Base-by-base conservation (phyloP, 768 basidiomycete species). In the Collybiopsis luxurians region DNA sequence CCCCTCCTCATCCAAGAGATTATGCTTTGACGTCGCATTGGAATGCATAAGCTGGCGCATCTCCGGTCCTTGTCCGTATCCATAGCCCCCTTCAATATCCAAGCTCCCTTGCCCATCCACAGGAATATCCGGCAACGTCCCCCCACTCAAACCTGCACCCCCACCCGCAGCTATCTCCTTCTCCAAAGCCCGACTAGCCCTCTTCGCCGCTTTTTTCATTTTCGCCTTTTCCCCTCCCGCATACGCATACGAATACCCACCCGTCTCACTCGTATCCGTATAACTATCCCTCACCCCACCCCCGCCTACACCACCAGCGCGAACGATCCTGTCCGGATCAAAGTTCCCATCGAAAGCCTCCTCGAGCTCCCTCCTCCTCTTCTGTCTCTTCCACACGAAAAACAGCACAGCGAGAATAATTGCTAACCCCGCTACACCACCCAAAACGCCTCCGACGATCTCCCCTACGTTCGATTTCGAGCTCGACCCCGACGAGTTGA, bases 291-390 rank as follows among this genome's bases (percentile, higher is more conserved):
- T 44, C 21, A 17, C 26, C 19, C 40, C 42, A 24, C 30, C 7
- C 2, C 26, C n/a, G 21, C 31, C 31, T 34, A 44, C 21, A 26
- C 56, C 55, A 48, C 36, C 40, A 13, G 39, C 13, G 1, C 27
- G 21, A 11, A 49, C 19, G 28, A 49, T 58, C 12, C 51, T 39
- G 36, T 58, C 50, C 2, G 57, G 57, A 39, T 58, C 57, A 53
- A 58, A 58, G 26, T 58, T 58, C 17, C 57, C 57, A 38, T 58
- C 57, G 28, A 58, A 58, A n/a, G 21, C 34, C 26, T 58, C 49
- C 5, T 58, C 57, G 21, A 53, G 42, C n/a, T 53, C 23, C 4
- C 40, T 36, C 43, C 27, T 42, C 21, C 57, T 30, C 26, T 24
- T 40, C 39, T 51, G 56, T 36, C 56, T 39, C 24, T 34, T 44